Evolutionary conservation across 2,329 filamentous ascomycete species (phyloP).

Genomic region (Aspergillus quadricinctus): DNA sequence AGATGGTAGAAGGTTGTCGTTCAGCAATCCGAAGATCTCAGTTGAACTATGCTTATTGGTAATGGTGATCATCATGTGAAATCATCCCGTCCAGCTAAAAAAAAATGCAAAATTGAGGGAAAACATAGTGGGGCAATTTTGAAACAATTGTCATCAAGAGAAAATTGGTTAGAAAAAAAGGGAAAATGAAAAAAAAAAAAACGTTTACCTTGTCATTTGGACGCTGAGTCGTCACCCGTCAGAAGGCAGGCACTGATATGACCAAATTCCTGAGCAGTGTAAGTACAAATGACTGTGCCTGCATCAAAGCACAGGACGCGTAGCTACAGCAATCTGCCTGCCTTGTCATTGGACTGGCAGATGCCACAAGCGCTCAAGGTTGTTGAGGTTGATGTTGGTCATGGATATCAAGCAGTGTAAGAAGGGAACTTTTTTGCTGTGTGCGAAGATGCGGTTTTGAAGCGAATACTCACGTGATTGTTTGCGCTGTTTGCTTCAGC

Average conservation of each 20-base stretch:
- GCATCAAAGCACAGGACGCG: constrained; percentile 9
- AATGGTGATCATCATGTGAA: constrained; percentile 34
- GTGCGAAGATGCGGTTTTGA: constrained; percentile 7
- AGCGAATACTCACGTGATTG: constrained; percentile 10
- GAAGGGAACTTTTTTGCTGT: constrained; percentile 3
- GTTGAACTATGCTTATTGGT: constrained; percentile 42
- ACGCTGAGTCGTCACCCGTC: background rate
- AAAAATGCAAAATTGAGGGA: background rate
- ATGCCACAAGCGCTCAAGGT: background rate
- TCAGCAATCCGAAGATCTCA: constrained; percentile 39
- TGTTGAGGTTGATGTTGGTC: no score
- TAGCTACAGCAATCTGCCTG: background rate
- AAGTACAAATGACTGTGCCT: constrained; percentile 2
- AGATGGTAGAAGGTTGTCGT: constrained; percentile 40
- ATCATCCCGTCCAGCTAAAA: background rate
- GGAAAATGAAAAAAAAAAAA: constrained; percentile 3
- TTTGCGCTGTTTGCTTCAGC: constrained; percentile 10
- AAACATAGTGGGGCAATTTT: background rate
- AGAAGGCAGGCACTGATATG: constrained; percentile 1
- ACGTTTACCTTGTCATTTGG: constrained; percentile 17
- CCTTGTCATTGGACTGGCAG: background rate
- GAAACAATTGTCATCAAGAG: background rate
- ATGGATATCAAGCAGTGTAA: background rate
- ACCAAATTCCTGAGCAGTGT: background rate
- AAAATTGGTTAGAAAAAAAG: background rate